Base-by-base conservation (phyloP, 176 grass and related monocot genomes). In the Miscanthus lutarioriparius region DNA sequence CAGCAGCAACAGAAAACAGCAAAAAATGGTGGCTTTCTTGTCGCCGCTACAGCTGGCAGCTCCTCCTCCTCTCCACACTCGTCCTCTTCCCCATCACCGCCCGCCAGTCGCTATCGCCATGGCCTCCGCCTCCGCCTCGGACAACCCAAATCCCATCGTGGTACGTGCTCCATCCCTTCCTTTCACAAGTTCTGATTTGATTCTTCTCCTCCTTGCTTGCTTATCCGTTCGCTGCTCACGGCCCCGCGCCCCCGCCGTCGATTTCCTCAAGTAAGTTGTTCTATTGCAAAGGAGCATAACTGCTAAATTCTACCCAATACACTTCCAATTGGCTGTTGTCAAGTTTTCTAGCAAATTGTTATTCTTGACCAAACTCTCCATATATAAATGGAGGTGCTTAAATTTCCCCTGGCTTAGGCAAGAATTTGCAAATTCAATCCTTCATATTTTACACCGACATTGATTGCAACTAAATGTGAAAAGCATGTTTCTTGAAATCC, bases 261-360 rank as follows among this genome's bases (percentile, higher is more conserved):
- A n/a, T 59, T 98, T 72, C 95, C 92, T 69, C 70, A 62, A 72
- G 92, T 85, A 90, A 80, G 39, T 67, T 83, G 26, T 86, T 81
- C 54, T 78, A 12, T 41, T 65, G 19, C 67, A 33, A 65, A 81
- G 40, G 20, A 22, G 53, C 61, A 44, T 67, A 58, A 69, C 43
- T 32, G 3, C 13, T 47, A 33, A 47, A 13, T 32, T 22, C 14
- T 77, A 36, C 16, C 11, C 11, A 38, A 69, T 27, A 48, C 19
- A 25, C 5, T 82, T 69, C 51, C 30, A 27, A 43, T 61, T 49
- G 59, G 45, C 6, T 47, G 27, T 44, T 10, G 5, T 14, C 27
- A 59, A 44, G 39, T 7, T 82, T 37, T 76, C 1, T 35, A 1
- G 22, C 70, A 28, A 75, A 58, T 39, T 11, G 16, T 36, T 78